Base-by-base conservation (phyloP, 140 eudicot genomes). In the Flaveria floridana region DNA sequence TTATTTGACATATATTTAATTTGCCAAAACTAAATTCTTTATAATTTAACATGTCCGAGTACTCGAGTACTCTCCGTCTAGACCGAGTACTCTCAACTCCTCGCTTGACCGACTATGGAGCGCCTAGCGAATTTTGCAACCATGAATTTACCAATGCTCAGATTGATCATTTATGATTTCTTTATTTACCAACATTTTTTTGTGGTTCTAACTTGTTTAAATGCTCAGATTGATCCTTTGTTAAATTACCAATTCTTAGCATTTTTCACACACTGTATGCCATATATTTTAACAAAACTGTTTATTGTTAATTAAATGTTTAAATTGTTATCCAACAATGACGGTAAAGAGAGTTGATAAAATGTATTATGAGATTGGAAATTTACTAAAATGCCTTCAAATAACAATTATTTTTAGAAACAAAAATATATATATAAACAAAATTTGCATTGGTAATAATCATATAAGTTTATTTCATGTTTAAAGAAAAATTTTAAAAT, bases 391-490 rank as follows among this genome's bases (percentile, higher is more conserved):
- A 44, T 44, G 3, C 3, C 15, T 8, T 8, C 50, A 44, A 44
- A 44, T 42, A 42, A 14, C 20, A 51, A 4, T n/a, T 51, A 2
- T 13, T 16, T 15, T 3, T 4, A 14, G 1, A 51, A 13, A 15
- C 7, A 16, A 13, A 51, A 4, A 0, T 15, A 51, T 15, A 26
- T 2, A 14, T 12, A 9, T 2, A 18, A 63, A n/a, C 23, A 25
- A 3, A 37, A 7, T 58, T 21, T 65, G 58, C 37, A 65, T 21
- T 50, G 34, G n/a, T 11, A 15, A 67, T 14, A 53, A 21, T 10
- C 26, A 56, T 23, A 44, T 23, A 77, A 26, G 44, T 23, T 77
- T 44, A 70, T 58, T 58, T 70, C 59, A 59, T 58, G 76, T 57
- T 70, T 42, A 23, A 77, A 39, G n/a, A 71, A 5, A 11, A 28